Base-by-base conservation (phyloP, 179 eudicot genomes). In the Silene coronaria region DNA sequence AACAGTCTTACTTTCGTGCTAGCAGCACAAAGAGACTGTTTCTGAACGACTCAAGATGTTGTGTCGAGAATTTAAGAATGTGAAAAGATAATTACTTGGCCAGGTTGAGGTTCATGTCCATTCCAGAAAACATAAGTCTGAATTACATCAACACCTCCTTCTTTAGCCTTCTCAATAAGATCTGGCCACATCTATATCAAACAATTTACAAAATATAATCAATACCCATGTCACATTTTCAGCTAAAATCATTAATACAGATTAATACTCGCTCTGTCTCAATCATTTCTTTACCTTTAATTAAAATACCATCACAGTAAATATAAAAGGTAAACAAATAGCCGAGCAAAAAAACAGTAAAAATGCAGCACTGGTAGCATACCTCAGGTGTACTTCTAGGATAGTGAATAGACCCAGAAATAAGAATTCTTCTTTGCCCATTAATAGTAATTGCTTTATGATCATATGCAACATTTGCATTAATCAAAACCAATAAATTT, bases 61-160 rank as follows among this genome's bases (percentile, higher is more conserved):
- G n/a, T n/a, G 32, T 28, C 32, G 32, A 28, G 32, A 34, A 17
- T n/a, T 53, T 4, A 42, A 26, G 1, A 70, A 65, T 24, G 9
- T 38, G 22, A 17, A 51, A 66, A 23, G 68, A 64, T 51, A 30
- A 48, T 48, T 86, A 92, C 97, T 75, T 92, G 82, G 60, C 97
- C 97, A 76, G 89, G 96, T 64, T 88, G 75, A 76, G 97, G 97
- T 81, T 92, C 97, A 87, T 92, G 97, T 26, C 96, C 97, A 85
- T 92, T 92, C 97, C 97, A 92, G 81, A 92, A 92, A 64, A 92
- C 97, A 80, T 92, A 92, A 51, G 96, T 92, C 79, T 92, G 96
- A 59, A 92, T 89, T 22, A 92, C 94, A 89, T 92, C 97, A 67
- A 92, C 67, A 28, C 97, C 97, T 38, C 97, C 97, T 76, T 92